Conservation (phyloP, 2,329 filamentous ascomycete genomes). For the Lasiodiplodia sp. region DNA sequence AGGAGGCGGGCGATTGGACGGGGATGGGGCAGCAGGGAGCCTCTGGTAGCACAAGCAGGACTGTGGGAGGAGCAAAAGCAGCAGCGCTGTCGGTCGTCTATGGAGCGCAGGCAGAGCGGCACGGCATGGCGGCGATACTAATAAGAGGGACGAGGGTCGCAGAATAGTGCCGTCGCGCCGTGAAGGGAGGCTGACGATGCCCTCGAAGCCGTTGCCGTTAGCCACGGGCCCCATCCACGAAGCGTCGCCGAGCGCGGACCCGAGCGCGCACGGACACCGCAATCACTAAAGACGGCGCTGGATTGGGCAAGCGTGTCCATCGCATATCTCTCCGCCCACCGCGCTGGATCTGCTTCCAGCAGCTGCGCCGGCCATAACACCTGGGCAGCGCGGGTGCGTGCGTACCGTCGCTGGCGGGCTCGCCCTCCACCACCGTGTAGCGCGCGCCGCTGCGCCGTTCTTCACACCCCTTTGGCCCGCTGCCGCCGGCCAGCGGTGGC, state of each 20-base stretch:
- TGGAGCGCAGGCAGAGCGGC: not conserved
- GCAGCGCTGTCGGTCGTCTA: constrained; percentile 14
- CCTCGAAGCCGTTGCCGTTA: constrained; percentile 24
- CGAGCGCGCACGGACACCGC: constrained; percentile 14
- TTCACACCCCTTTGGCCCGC: not conserved
- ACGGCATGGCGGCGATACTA: constrained; percentile 25
- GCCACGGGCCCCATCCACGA: constrained; percentile 23
- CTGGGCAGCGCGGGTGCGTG: constrained; percentile 1
- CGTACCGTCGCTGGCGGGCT: not conserved
- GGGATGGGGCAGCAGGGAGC: constrained; percentile 3
- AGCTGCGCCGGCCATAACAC: constrained; percentile 4
- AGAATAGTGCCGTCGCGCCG: constrained; percentile 25
- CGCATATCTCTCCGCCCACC: constrained; percentile 27
- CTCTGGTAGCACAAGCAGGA: constrained; percentile 11
- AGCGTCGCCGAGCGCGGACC: constrained; percentile 21
- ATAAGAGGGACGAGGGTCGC: constrained; percentile 24
- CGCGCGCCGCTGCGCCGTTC: not conserved
- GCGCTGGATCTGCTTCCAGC: constrained; percentile 11
- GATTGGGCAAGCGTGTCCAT: constrained; percentile 24
- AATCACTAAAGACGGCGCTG: constrained; percentile 18
- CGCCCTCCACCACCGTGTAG: constrained; percentile 9
- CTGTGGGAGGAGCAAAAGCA: not conserved
- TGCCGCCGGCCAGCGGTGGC: not conserved
- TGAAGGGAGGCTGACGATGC: constrained; percentile 23
- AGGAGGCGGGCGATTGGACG: constrained; percentile 26